These are phyloP conservation scores for Bacterosira constricta DNA, from an alignment of 108 stramenopile genomes.

Conservation along the genomic window DNA sequence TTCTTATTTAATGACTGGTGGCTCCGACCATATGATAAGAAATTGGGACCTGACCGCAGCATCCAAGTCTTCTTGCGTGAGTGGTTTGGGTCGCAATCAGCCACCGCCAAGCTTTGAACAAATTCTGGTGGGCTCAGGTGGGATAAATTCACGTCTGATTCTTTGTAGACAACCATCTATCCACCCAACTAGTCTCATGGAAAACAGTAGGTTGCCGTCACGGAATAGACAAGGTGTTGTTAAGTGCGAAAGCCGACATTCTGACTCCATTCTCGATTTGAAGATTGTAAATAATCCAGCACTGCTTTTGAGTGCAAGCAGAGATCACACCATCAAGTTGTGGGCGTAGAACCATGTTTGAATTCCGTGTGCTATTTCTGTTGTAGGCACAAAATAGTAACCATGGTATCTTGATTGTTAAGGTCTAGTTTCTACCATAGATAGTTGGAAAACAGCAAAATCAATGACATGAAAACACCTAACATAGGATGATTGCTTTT, in stretches of 20 bases:
- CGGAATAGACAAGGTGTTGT: conserved; percentile 40
- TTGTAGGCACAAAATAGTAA: no score
- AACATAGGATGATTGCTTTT: no score
- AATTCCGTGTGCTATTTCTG: no score
- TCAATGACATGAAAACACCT: no score
- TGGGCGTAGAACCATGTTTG: conserved; percentile 67
- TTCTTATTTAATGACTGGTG: conserved; percentile 90
- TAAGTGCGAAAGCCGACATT: conserved; percentile 47
- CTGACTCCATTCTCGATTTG: conserved; percentile 78
- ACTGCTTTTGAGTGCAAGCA: conserved; percentile 66
- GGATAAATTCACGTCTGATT: conserved; percentile 59
- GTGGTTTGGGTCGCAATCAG: conserved; percentile 64
- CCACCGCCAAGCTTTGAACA: conserved; percentile 75
- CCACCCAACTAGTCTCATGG: conserved; percentile 44
- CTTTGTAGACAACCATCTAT: conserved; percentile 70
- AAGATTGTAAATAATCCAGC: conserved; percentile 67
- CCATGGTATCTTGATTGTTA: no score
- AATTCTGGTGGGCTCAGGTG: conserved; percentile 58
- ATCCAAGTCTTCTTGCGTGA: conserved; percentile 84
- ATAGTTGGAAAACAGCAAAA: no score
- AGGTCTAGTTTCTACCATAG: no score
- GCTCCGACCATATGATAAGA: conserved; percentile 80
- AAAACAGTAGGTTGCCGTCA: conserved; percentile 51
- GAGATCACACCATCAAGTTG: conserved; percentile 79
- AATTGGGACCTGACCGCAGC: conserved; percentile 90